phyloP scores from a whole-genome alignment of 345 rosid species.

The Cochlearia excelsa region DNA sequence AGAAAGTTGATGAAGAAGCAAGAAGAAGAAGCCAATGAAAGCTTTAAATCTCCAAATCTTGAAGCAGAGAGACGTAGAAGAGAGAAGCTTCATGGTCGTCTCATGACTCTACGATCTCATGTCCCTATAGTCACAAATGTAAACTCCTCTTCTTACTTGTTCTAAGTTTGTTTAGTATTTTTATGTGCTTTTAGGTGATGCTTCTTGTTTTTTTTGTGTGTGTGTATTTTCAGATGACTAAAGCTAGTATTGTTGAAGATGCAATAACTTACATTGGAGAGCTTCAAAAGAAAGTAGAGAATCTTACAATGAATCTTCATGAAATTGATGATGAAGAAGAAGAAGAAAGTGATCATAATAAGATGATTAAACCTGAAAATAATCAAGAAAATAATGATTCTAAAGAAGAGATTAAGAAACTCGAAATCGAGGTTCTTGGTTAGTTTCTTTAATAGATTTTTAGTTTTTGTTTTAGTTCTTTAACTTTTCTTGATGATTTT shows the following conservation, averaged over 20 bases:
- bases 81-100: constrained; percentile 68
- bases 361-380: constrained; percentile 14
- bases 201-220: neutral
- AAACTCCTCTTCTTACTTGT: constrained; percentile 4
- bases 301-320: constrained; percentile 49
- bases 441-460: neutral
- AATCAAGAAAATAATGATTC: constrained; percentile 26
- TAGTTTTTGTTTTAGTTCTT: neutral
- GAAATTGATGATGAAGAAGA: constrained; percentile 45
- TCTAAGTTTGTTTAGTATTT: neutral
- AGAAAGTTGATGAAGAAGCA: constrained; percentile 22
- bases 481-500: neutral
- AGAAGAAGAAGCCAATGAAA: constrained; percentile 29
- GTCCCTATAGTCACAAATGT: constrained; percentile 90
- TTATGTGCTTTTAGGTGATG: neutral
- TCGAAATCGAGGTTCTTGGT: constrained; percentile 49
- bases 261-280: constrained; percentile 68
- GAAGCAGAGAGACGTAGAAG: constrained; percentile 75
- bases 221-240: constrained; percentile 58
- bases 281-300: constrained; percentile 47
- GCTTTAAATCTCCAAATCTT: constrained; percentile 70
- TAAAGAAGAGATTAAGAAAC: constrained; percentile 45
- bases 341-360: constrained; percentile 26
- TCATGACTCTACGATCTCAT: constrained; percentile 62
- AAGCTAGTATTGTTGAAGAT: constrained; percentile 78